Conservation (phyloP, 768 basidiomycete genomes). For the Infundibulicybe gibba region DNA sequence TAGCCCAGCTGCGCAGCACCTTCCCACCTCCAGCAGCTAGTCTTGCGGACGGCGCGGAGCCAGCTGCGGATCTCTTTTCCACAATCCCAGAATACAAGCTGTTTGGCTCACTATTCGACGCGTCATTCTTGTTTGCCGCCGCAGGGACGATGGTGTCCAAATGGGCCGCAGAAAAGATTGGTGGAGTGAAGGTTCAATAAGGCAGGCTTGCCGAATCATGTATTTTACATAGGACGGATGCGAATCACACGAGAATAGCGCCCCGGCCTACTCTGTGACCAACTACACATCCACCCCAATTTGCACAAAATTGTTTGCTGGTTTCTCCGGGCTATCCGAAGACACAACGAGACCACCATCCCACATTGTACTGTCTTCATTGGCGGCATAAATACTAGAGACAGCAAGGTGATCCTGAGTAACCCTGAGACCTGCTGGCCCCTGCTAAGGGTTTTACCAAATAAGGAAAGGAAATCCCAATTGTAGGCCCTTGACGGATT, state of each 20-base stretch:
- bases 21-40: constrained; percentile 59
- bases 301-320: too few relatives aligned
- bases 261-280: too few relatives aligned
- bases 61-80: constrained; percentile 52
- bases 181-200: constrained; percentile 19
- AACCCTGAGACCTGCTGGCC: too few relatives aligned
- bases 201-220: neutral
- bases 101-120: constrained; percentile 74
- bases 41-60: constrained; percentile 3
- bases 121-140: constrained; percentile 64
- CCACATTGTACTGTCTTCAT: too few relatives aligned
- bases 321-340: too few relatives aligned
- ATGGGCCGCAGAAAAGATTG: constrained; percentile 52
- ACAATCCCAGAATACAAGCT: constrained; percentile 72
- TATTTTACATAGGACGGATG: neutral
- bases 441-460: too few relatives aligned
- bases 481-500: too few relatives aligned
- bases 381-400: too few relatives aligned
- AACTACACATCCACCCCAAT: too few relatives aligned
- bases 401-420: too few relatives aligned
- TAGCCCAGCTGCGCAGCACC: constrained; percentile 78
- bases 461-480: too few relatives aligned
- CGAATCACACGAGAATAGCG: neutral
- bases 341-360: too few relatives aligned
- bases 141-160: constrained; percentile 39